Percentiles rank a stretch among this genome's conserved stretches.
phyloP scores from a whole-genome alignment of 768 basidiomycete genomes.

The Hysterangium stoloniferum region DNA sequence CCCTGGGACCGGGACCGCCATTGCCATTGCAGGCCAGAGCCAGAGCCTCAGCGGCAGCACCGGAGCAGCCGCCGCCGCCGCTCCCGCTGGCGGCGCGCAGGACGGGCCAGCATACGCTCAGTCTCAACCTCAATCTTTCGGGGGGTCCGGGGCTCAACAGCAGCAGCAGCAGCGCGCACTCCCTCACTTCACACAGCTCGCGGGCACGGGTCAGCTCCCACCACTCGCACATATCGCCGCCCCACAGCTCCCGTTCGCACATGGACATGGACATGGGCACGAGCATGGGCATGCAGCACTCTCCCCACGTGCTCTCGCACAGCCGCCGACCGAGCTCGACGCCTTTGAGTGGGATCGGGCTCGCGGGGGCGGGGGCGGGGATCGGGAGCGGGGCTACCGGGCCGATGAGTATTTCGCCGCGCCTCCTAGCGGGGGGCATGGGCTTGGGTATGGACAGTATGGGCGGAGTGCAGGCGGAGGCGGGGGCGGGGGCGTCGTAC shows the following conservation, averaged over 20 bases:
- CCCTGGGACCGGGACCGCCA: constrained; percentile 19
- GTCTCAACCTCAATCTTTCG: constrained; percentile 4
- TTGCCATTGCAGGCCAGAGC: constrained; percentile 5
- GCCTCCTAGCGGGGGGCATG: constrained; percentile 19
- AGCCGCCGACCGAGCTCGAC: too few species aligned
- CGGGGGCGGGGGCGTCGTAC: not conserved
- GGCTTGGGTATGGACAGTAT: too few species aligned
- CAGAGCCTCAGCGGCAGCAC: too few species aligned
- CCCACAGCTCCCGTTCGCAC: constrained; percentile 17
- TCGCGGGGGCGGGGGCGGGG: not conserved
- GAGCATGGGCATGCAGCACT: constrained; percentile 62
- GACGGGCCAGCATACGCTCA: constrained; percentile 3
- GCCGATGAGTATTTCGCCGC: constrained; percentile 7
- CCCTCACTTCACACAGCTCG: too few species aligned
- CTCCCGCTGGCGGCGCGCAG: not conserved
- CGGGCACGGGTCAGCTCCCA: constrained; percentile 20
- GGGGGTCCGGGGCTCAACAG: too few species aligned
- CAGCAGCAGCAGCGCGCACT: too few species aligned
- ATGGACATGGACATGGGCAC: constrained; percentile 27
- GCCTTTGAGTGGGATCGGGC: too few species aligned
- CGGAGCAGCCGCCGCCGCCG: not conserved
- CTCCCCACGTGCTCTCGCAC: constrained; percentile 75
- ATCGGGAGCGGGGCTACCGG: not conserved
- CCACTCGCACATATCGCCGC: constrained; percentile 46
- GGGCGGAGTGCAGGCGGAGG: too few species aligned